Evolutionary conservation across 2,329 filamentous ascomycete species (phyloP), one percentile per base, ranked within the genome.

Genomic region (Capronia epimyces): DNA sequence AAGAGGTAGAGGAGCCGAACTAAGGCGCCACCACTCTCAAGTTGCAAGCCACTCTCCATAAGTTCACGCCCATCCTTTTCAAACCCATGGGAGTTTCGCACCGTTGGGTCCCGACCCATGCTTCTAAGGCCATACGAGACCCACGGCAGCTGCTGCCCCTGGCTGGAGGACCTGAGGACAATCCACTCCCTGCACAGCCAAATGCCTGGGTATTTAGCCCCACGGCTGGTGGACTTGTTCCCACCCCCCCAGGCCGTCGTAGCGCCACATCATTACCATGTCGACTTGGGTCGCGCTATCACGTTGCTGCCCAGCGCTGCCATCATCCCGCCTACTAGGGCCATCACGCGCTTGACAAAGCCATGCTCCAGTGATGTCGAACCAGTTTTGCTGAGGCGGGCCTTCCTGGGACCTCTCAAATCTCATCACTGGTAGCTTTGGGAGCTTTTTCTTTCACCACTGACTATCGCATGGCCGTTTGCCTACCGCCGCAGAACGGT

Each of bases 221-320:
- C 48, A 51, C 39, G 47, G 29, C 37, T 31, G 8, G 46, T 49
- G 34, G 50, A 51, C 48, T 36, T 36, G 48, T 39, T 37, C 27
- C 34, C 24, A 43, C 42, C 37, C 43, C 43, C 43, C 49, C 37
- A 52, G 46, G 46, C 34, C 31, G 44, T 45, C 49, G 43, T 29
- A 53, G 43, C 55, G 55, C 52, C 55, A 57, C 55, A 57, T 49
- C 49, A 57, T 40, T 34, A 27, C 45, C 55, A 49, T 55, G 46
- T 32, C 31, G 43, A 46, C 45, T 36, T 27, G 34, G 27, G 40
- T 16, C 42, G 46, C 51, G 49, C 55, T 55, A 57, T 52, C 50
- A 46, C 34, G 43, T 52, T 52, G 52, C 48, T 57, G 49, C 55
- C 55, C 55, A 57, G 55, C 25, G 49, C 52, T 57, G 55, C 45